phyloP scores from a whole-genome alignment of 345 rosid species.

The Rhodamnia argentea region DNA sequence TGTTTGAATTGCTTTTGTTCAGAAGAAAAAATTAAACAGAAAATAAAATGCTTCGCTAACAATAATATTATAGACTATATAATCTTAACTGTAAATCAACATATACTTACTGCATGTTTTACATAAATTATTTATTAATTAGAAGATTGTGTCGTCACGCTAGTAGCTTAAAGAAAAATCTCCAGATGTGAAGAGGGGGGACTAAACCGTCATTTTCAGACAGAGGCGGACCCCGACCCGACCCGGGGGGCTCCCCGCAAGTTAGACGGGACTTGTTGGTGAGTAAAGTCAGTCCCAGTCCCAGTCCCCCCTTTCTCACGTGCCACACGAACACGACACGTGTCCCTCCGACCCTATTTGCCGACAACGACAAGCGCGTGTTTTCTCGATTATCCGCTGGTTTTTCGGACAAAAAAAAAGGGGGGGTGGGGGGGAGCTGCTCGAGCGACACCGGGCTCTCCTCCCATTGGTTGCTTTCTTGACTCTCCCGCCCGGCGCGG shows the following conservation, averaged over 20 bases:
- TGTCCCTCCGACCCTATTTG: background rate
- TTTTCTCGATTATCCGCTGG: background rate
- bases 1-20: no score
- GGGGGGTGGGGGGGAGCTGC: background rate
- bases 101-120: rapidly evolving
- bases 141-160: no score
- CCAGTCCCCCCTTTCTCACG: background rate
- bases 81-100: no score
- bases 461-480: slow-evolving; percentile 13
- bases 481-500: background rate
- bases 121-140: no score
- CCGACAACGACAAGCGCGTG: slow-evolving; percentile 1
- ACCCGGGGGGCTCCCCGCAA: background rate
- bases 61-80: rapidly evolving
- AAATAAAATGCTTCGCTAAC: no score
- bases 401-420: background rate
- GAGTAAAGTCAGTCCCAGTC: background rate
- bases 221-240: background rate
- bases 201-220: background rate
- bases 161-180: no score
- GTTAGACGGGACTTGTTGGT: background rate
- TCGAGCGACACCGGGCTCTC: slow-evolving; percentile 1
- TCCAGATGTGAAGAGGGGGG: background rate
- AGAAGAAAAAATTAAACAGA: no score
- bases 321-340: background rate